Base-by-base conservation (phyloP, 2,329 filamentous ascomycete species). In the Colletotrichum costaricense region DNA sequence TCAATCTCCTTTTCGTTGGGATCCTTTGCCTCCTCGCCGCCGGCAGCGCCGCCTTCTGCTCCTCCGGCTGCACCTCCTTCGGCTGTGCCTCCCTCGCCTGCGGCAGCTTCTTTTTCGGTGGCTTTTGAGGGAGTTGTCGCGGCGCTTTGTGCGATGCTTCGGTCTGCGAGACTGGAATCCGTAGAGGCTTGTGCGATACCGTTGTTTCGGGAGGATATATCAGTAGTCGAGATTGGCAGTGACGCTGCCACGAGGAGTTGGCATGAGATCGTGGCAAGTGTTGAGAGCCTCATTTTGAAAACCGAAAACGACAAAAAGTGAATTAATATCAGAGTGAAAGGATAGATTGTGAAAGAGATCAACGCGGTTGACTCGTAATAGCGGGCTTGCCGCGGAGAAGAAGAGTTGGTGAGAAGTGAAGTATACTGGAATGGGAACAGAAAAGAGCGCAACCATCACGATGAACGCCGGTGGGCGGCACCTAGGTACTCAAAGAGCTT, bases 1-100 rank as follows among this genome's bases (percentile, higher is more conserved):
- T 78, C 52, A 28, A 78, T 78, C 35, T 81, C 81, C 24, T 82
- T 54, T 73, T 83, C 78, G 59, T 81, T 71, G 2, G 35, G 68
- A 6, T 65, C 75, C 14, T 66, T 71, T 28, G 65, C 76, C 5
- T 58, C 75, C 6, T 57, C 67, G 14, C 38, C 75, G 24, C 30
- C 74, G 30, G 58, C 63, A 14, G 33, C 68, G 11, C 14, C 66
- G 57, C 57, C 65, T n/a, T 38, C 73, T 16, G 33, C 66, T 35
- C 22, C 70, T 9, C 63, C 73, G 0, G 63, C 63, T 14, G 72
- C 69, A 3, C 30, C 30, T 16, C 35, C 66, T 16, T 35, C 60
- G 2, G 38, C 16, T 19, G 38, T 5, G 38, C 38, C 38, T 19
- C 16, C 16, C 16, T 42, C 38, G 2, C 49, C 63, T 1, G 67